phyloP scores from a whole-genome alignment of 768 basidiomycete genomes.

The Boletus vermiculosoides region DNA sequence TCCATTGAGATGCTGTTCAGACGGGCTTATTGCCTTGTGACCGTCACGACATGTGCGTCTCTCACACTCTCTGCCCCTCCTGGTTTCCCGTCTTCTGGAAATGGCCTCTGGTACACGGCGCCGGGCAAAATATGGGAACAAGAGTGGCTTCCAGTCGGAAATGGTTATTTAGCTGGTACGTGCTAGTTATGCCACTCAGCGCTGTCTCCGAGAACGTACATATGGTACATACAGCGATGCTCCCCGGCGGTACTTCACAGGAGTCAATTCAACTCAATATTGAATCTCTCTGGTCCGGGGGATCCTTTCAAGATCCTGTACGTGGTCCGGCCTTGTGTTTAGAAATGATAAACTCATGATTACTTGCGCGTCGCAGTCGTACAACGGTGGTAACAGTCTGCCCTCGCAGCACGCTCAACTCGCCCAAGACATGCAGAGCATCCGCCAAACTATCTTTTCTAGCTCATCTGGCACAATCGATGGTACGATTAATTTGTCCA shows the following conservation, averaged over 20 bases:
- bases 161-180: constrained; percentile 67
- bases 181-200: neutral
- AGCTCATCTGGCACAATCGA: constrained; percentile 59
- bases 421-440: constrained; percentile 48
- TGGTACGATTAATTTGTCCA: constrained; percentile 34
- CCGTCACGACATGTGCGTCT: constrained; percentile 19
- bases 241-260: constrained; percentile 57
- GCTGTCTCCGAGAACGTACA: neutral
- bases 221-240: constrained; percentile 47
- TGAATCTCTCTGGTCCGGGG: constrained; percentile 75
- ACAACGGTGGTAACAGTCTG: constrained; percentile 69
- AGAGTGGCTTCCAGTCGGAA: constrained; percentile 69
- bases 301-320: constrained; percentile 66
- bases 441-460: constrained; percentile 56
- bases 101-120: constrained; percentile 67
- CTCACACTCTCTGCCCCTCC: constrained; percentile 29
- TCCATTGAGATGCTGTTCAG: constrained; percentile 17
- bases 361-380: constrained; percentile 35
- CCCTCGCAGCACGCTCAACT: constrained; percentile 43
- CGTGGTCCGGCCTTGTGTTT: constrained; percentile 10
- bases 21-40: constrained; percentile 22
- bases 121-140: constrained; percentile 55
- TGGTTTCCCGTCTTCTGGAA: constrained; percentile 69
- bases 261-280: constrained; percentile 71
- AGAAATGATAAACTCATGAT: neutral